phyloP scores from a whole-genome alignment of 148 eudicot genomes.

The Spergularia marina region DNA sequence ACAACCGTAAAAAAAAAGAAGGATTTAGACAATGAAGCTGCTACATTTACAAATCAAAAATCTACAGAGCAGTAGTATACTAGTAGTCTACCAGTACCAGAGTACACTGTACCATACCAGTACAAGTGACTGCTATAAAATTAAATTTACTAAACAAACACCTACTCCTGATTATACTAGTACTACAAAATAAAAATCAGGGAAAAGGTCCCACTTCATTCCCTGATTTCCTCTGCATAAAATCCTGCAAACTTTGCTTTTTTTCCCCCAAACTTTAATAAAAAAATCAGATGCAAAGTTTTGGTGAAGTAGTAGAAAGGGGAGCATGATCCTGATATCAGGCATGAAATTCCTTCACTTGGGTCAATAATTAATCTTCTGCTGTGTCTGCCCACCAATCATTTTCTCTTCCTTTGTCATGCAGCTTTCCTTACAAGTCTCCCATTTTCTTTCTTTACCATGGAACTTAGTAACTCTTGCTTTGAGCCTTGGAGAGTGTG shows the following conservation, averaged over 20 bases:
- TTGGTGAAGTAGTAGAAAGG: slow-evolving; percentile 5
- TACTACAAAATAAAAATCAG: neutral
- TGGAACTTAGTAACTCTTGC: slow-evolving; percentile 10
- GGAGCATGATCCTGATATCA: slow-evolving; percentile 30
- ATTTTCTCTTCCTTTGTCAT: neutral
- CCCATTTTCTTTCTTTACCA: neutral
- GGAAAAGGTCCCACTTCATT: slow-evolving; percentile 7
- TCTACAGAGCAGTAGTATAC: slow-evolving; percentile 16
- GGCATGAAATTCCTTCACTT: slow-evolving; percentile 19
- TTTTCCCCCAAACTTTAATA: slow-evolving; percentile 8
- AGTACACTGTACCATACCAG: neutral
- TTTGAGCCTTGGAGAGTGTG: neutral
- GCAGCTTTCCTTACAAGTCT: neutral
- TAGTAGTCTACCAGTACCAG: neutral
- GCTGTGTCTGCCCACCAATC: slow-evolving; percentile 14
- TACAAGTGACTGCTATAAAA: neutral
- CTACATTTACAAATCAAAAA: slow-evolving; percentile 28
- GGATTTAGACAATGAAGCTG: neutral
- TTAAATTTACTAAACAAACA: neutral
- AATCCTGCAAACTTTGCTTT: slow-evolving; percentile 4
- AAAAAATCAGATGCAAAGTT: slow-evolving; percentile 16
- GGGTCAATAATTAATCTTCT: slow-evolving; percentile 14
- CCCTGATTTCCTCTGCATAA: slow-evolving; percentile 28
- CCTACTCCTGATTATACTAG: neutral
- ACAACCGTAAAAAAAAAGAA: neutral